Evolutionary conservation across 2,329 filamentous ascomycete species (phyloP), one percentile per base, ranked within the genome.

Genomic region (Huntiella savannae): DNA sequence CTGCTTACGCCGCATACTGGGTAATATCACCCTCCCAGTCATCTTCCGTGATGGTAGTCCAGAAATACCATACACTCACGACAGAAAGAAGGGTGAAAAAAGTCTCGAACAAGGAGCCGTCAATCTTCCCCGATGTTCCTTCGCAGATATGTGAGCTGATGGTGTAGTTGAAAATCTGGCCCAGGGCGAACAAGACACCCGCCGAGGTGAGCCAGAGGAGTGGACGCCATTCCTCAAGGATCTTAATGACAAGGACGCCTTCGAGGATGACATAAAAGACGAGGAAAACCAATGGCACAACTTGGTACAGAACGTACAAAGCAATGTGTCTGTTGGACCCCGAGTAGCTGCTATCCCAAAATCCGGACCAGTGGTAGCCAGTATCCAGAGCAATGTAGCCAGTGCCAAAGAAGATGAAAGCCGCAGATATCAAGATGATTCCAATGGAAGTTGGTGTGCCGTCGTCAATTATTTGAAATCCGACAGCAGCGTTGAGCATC

Each of bases 1-100:
- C 22, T 19, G 34, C 46, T n/a, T 28, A 13, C 22, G 22, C 22
- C 6, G 22, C 22, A 28, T 28, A 28, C 22, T 28, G 22, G 6
- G 22, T 28, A 28, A 28, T 62, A 33, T 68, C 65, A 62, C 72
- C 71, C 13, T 87, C 85, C 91, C 91, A 98, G 66, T 95, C 88
- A 57, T 98, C 91, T 63, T 98, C 91, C 12, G 91, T 98, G 56
- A 98, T 98, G 65, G 86, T 95, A 40, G 86, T 93, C 91, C 91
- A 98, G 69, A 98, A 98, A 48, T 83, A 62, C 87, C 91, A 98
- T 53, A 95, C 65, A 63, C 76, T 76, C 13, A 84, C 70, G 4
- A 98, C 85, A 0, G 87, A 71, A 10, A 88, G 65, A 1, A 95
- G 68, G 0, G 87, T 96, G 65, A 98, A 96, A 5, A 96, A 66